Percentiles rank a stretch among this genome's conserved stretches.
Evolutionary conservation across 495 filamentous ascomycete genomes (phyloP).

Genomic region (Aspergillus heteromorphus): DNA sequence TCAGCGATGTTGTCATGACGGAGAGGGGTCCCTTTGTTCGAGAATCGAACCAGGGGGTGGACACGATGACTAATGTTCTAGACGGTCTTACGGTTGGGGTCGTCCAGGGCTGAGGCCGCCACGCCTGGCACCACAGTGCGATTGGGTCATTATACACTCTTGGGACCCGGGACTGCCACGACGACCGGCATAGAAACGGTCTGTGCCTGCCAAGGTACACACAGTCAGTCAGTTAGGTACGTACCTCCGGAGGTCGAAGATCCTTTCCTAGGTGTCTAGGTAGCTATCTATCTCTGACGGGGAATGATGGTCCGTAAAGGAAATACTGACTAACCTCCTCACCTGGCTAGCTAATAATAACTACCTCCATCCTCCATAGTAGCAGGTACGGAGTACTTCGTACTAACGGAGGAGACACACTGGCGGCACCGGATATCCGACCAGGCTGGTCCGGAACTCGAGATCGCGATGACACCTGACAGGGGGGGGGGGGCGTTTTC

Average conservation of each 20-base stretch:
- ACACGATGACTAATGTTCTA: slow-evolving; percentile 9
- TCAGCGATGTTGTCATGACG: slow-evolving; percentile 6
- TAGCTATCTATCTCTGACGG: too few species aligned
- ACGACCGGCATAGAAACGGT: background rate
- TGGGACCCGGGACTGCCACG: background rate
- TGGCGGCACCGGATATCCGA: background rate
- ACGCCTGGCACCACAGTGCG: background rate
- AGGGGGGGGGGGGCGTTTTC: slow-evolving; percentile 3
- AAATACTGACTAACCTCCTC: background rate
- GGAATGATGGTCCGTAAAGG: too few species aligned
- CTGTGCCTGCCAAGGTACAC: background rate
- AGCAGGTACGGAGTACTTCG: too few species aligned
- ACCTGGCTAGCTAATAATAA: too few species aligned
- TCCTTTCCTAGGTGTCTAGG: background rate
- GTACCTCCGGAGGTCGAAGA: background rate
- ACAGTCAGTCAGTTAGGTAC: too few species aligned
- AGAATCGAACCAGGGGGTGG: slow-evolving; percentile 1
- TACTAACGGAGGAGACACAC: background rate
- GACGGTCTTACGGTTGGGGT: background rate
- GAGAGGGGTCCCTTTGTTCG: background rate
- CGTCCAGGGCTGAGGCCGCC: too few species aligned
- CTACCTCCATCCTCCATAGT: too few species aligned
- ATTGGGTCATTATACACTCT: slow-evolving; percentile 9
- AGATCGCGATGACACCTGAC: slow-evolving; percentile 1
- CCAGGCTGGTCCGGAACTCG: background rate